phyloP scores from a whole-genome alignment of 2,329 filamentous ascomycete species.

The Paecilomyces dactylethromorphus region DNA sequence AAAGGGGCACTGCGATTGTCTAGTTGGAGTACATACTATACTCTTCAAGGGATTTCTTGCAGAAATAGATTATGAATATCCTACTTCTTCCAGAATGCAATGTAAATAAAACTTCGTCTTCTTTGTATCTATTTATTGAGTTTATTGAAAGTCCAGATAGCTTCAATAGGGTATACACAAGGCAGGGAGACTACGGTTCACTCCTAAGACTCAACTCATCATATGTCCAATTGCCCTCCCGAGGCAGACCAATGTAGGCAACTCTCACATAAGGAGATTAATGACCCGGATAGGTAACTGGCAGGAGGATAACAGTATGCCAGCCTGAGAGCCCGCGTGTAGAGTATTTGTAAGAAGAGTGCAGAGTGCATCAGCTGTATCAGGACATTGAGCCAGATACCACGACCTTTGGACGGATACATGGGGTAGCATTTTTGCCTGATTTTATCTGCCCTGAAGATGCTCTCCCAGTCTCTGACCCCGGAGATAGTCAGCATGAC shows the following conservation, averaged over 20 bases:
- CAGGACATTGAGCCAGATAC: neutral
- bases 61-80: neutral
- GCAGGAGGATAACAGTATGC: neutral
- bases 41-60: neutral
- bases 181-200: neutral
- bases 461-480: neutral
- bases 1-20: too few relatives aligned
- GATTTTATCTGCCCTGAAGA: neutral
- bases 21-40: too few relatives aligned
- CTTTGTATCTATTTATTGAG: neutral
- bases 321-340: neutral
- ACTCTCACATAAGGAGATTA: neutral
- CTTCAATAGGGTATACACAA: neutral
- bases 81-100: neutral
- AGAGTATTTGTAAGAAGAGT: neutral
- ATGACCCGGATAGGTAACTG: neutral
- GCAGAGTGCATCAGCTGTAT: neutral
- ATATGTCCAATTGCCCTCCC: neutral
- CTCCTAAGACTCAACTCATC: neutral
- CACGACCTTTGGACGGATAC: neutral
- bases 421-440: neutral
- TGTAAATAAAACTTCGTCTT: neutral
- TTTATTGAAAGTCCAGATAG: neutral
- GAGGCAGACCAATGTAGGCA: neutral
- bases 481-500: slow-evolving; percentile 1